phyloP scores from a whole-genome alignment of 495 filamentous ascomycete genomes.

The Podospora anserina region DNA sequence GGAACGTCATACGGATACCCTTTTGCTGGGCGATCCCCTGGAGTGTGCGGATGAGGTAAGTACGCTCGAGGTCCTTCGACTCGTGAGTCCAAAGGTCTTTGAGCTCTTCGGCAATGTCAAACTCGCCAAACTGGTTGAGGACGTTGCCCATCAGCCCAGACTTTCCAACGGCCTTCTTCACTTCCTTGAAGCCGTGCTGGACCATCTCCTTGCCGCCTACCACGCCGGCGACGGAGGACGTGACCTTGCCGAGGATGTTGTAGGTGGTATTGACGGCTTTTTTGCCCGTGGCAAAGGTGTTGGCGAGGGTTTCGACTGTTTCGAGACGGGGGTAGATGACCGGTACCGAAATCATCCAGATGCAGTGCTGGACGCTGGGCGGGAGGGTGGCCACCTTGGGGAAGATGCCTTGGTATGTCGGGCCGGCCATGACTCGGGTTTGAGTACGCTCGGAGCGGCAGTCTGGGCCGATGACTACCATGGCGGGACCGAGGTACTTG shows the following conservation, averaged over 20 bases:
- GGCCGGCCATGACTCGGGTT: conserved; percentile 88
- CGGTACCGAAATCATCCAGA: conserved; percentile 91
- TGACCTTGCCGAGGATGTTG: conserved; percentile 90
- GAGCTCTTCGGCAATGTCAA: conserved; percentile 90
- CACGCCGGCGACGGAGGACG: conserved; percentile 87
- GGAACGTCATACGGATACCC: conserved; percentile 90
- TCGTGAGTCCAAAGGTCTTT: conserved; percentile 98
- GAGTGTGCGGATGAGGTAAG: conserved; percentile 91
- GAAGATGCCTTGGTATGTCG: conserved; percentile 95
- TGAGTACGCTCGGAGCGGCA: conserved; percentile 87
- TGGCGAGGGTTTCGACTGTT: conserved; percentile 81
- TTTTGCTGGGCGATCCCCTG: conserved; percentile 94
- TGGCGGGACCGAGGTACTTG: conserved; percentile 89
- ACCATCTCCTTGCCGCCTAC: conserved; percentile 92
- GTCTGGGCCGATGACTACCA: conserved; percentile 86
- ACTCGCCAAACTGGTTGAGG: conserved; percentile 93
- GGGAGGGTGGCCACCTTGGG: conserved; percentile 93
- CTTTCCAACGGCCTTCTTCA: conserved; percentile 96
- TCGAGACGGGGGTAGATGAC: conserved; percentile 89
- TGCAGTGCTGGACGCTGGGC: conserved; percentile 87
- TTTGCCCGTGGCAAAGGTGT: conserved; percentile 91
- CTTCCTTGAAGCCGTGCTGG: conserved; percentile 81
- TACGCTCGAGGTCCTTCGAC: conserved; percentile 93
- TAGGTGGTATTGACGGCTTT: conserved; percentile 93
- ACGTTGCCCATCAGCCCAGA: conserved; percentile 90